Conservation (phyloP, 108 stramenopile genomes). For the Cyclotella baltica region DNA sequence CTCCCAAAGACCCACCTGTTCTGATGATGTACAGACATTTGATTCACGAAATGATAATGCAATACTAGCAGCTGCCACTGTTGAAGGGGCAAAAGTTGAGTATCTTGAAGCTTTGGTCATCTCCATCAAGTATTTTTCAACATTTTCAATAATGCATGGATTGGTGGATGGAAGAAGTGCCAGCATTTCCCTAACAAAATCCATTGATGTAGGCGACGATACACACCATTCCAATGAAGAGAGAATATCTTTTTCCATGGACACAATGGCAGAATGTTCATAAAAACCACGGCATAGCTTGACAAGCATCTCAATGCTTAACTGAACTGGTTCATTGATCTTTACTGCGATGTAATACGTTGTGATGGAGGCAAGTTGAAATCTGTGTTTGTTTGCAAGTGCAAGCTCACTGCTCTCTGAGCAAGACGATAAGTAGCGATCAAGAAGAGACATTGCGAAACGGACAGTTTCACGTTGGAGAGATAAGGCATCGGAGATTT, state of each 20-base stretch:
- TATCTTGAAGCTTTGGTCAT: constrained; percentile 22
- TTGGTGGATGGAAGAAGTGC: constrained; percentile 28
- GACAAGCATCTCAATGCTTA: constrained; percentile 41
- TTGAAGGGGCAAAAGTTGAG: constrained; percentile 14
- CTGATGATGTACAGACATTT: constrained; percentile 4
- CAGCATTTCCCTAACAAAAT: constrained; percentile 44
- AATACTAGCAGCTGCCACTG: constrained; percentile 25
- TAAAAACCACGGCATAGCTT: constrained; percentile 43
- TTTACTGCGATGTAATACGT: constrained; percentile 79
- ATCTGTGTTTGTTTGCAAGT: constrained; percentile 44
- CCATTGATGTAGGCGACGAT: constrained; percentile 47
- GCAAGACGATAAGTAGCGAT: constrained; percentile 45
- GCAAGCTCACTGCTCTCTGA: constrained; percentile 15
- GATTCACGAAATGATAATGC: constrained; percentile 18
- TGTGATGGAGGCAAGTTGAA: constrained; percentile 77
- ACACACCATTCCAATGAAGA: constrained; percentile 49
- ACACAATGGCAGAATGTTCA: constrained; percentile 34
- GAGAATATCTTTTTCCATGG: constrained; percentile 51
- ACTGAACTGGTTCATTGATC: constrained; percentile 60
- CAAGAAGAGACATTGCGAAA: constrained; percentile 63
- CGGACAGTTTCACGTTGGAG: constrained; percentile 67
- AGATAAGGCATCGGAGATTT: constrained; percentile 31
- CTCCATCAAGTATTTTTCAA: constrained; percentile 24
- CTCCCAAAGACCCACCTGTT: constrained; percentile 14
- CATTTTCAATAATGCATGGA: neutral